A percentile compares a stretch with the other conserved stretches of the same genome.
Evolutionary conservation across 1,139 yeast genomes (phyloP).

Genomic region (Candida mesenterica): DNA sequence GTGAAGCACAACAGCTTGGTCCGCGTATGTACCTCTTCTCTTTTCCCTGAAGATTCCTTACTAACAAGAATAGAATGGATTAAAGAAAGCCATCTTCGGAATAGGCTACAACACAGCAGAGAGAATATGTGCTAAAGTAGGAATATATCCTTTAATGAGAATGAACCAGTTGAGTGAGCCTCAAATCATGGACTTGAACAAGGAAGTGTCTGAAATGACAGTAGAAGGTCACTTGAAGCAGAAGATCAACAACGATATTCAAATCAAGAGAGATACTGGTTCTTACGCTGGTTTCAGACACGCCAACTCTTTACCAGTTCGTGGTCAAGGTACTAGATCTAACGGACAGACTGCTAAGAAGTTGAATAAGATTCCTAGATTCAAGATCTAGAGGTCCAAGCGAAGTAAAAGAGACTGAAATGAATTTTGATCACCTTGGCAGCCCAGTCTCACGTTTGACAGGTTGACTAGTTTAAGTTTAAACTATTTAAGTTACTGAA

Average conservation of each 20-base stretch:
- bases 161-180: constrained; percentile 91
- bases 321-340: constrained; percentile 90
- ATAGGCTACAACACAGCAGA: constrained; percentile 76
- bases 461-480: too few relatives aligned
- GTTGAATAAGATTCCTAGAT: constrained; percentile 75
- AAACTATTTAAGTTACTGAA: too few relatives aligned
- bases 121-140: constrained; percentile 79
- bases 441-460: too few relatives aligned
- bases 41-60: too few relatives aligned
- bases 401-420: too few relatives aligned
- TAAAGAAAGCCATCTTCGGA: constrained; percentile 82
- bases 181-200: constrained; percentile 80
- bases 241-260: constrained; percentile 74
- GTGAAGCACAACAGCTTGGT: constrained; percentile 53
- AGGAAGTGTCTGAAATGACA: constrained; percentile 78
- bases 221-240: constrained; percentile 86
- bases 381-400: constrained; percentile 20
- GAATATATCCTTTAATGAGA: constrained; percentile 90
- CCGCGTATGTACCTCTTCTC: constrained; percentile 29
- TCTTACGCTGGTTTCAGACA: constrained; percentile 90
- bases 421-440: too few relatives aligned
- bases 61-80: constrained; percentile 41
- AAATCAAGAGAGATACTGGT: constrained; percentile 77
- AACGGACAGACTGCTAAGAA: constrained; percentile 88
- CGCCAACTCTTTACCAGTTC: constrained; percentile 83